These are phyloP conservation scores for Metschnikowia baotianmanensis DNA, from an alignment of 805 yeast genomes.

Conservation along the genomic window DNA sequence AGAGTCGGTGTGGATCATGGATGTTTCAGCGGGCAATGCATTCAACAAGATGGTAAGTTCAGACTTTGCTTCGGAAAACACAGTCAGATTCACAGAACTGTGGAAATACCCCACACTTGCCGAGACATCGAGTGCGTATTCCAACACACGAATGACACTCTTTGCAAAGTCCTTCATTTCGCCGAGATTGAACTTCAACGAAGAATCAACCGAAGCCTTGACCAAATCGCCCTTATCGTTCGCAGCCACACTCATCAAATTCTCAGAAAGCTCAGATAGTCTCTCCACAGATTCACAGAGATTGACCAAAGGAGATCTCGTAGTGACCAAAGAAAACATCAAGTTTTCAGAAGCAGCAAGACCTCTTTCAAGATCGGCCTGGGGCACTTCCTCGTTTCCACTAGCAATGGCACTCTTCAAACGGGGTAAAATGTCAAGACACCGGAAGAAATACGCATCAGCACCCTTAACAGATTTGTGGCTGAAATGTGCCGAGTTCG, in stretches of 20 bases:
- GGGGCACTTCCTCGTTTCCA: slow-evolving; percentile 73
- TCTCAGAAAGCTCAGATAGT: slow-evolving; percentile 15
- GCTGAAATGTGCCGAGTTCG: slow-evolving; percentile 48
- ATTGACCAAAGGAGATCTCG: slow-evolving; percentile 47
- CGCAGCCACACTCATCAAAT: slow-evolving; percentile 18
- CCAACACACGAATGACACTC: slow-evolving; percentile 13
- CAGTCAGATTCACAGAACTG: slow-evolving; percentile 1
- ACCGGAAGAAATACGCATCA: slow-evolving; percentile 59
- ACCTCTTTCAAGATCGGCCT: slow-evolving; percentile 69
- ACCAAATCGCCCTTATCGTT: slow-evolving; percentile 12
- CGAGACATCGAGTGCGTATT: slow-evolving; percentile 13
- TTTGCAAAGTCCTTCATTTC: slow-evolving; percentile 12
- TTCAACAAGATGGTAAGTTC: slow-evolving; percentile 1
- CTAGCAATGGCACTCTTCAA: slow-evolving; percentile 61
- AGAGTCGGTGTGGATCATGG: slow-evolving; percentile 13
- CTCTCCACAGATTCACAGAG: slow-evolving; percentile 23
- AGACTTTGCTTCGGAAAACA: slow-evolving; percentile 11
- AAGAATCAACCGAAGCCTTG: slow-evolving; percentile 19
- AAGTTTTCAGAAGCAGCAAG: slow-evolving; percentile 74
- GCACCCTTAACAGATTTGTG: slow-evolving; percentile 33
- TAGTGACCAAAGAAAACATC: slow-evolving; percentile 53
- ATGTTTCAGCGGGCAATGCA: slow-evolving; percentile 5
- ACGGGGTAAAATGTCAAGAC: slow-evolving; percentile 79
- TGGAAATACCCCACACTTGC: slow-evolving; percentile 10
- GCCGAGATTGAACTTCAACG: slow-evolving; percentile 19